Percentiles rank a stretch among this genome's conserved stretches.
Conservation (phyloP, 129 eudicot species). For the Chrysanthemum lavandulifolium region DNA sequence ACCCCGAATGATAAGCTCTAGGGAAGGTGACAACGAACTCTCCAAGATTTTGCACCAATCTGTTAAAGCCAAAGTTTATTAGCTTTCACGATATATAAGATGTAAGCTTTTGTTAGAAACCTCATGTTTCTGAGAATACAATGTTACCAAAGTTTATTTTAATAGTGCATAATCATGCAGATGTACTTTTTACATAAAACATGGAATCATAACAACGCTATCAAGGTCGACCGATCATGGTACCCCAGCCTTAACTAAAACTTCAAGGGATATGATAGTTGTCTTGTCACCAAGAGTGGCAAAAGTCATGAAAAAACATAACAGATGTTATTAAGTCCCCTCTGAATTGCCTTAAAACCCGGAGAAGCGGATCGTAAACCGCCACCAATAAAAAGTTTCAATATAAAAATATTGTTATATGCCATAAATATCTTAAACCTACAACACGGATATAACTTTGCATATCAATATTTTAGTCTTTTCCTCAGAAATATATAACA, state of each 20-base stretch:
- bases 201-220: neutral
- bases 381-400: neutral
- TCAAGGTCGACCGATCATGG: constrained; percentile 74
- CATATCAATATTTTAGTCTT: no score
- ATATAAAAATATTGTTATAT: constrained; percentile 6
- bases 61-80: constrained; percentile 27
- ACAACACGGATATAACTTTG: no score
- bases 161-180: neutral
- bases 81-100: constrained; percentile 11
- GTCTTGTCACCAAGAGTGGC: constrained; percentile 86
- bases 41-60: constrained; percentile 89
- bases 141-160: constrained; percentile 4
- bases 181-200: neutral
- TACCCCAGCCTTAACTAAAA: constrained; percentile 70
- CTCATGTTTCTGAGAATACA: neutral
- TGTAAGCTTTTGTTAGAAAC: neutral
- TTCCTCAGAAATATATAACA: no score
- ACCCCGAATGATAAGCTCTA: constrained; percentile 93
- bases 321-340: neutral
- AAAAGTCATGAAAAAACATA: constrained; percentile 53
- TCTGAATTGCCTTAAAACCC: neutral
- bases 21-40: constrained; percentile 96
- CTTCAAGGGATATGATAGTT: constrained; percentile 91
- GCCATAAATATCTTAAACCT: neutral
- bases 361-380: neutral